Evolutionary conservation across 2,329 filamentous ascomycete species (phyloP), one percentile per base, ranked within the genome.

Genomic region (Annulohypoxylon truncatum): DNA sequence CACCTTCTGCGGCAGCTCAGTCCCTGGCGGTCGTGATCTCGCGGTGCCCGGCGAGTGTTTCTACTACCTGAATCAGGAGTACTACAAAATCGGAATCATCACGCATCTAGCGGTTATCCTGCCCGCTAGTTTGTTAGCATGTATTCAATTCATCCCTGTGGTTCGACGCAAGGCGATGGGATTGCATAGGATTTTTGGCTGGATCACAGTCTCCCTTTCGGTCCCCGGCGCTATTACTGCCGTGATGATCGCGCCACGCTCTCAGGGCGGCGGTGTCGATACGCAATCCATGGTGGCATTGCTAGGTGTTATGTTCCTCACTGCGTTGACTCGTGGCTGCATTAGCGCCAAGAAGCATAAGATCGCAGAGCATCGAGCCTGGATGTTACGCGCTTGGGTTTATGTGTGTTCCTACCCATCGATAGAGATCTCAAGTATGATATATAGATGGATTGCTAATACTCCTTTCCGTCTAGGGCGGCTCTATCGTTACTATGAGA

Each of bases 291-390:
- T 72, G 1, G 73, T 83, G 0, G 82, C 82, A 0, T 55, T 82
- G 0, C 71, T 87, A 0, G 81, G 77, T 1, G 78, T 86, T 28
- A 72, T 82, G 7, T 85, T 85, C 1, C 74, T 83, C 0, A 67
- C 74, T 1, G 79, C 81, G 8, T 74, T 86, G 22, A 65, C 72
- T 0, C 64, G 89, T 44, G 84, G 86, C 0, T 83, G 82, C 29
- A 78, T 84, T 73, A 89, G 89, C 66, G 83, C 90, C 74, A 89
- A 86, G 73, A 77, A 80, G 1, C 75, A 89, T 1, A 87, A 89
- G 71, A 86, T 91, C 51, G 86, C 89, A 29, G 83, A 89, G 71
- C 88, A 90, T 65, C 81, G 88, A 1, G 85, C 85, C 2, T 90
- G 87, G 87, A 90, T 90, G 87, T 71, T 90, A 28, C 75, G 88